Evolutionary conservation across 2,329 filamentous ascomycete species (phyloP).

Genomic region (Aspergillus puulaauensis): DNA sequence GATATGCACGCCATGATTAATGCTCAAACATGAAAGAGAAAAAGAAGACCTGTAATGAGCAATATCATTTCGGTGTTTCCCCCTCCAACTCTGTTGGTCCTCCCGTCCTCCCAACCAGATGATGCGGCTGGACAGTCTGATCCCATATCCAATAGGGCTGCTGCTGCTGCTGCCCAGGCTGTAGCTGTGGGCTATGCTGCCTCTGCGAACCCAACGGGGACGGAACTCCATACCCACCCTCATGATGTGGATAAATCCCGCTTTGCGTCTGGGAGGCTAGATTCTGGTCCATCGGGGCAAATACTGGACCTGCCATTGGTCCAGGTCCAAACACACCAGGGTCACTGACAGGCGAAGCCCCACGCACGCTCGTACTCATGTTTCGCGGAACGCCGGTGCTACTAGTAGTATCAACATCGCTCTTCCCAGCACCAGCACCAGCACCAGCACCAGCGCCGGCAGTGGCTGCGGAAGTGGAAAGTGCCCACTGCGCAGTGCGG

Average conservation of each 20-base stretch:
- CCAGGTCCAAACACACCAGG: background rate
- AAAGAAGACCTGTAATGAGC: background rate
- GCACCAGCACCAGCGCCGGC: background rate
- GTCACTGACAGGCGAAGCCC: background rate
- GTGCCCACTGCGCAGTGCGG: slow-evolving; percentile 34
- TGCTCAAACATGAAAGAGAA: background rate
- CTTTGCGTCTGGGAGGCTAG: background rate
- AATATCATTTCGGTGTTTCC: background rate
- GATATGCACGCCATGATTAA: background rate
- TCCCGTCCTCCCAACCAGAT: background rate
- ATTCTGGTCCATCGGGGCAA: background rate
- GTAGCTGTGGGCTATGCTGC: background rate
- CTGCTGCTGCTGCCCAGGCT: background rate
- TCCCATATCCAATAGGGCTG: slow-evolving; percentile 8
- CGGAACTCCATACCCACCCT: background rate
- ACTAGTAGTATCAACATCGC: background rate
- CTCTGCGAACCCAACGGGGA: background rate
- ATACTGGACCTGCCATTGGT: background rate
- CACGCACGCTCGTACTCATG: background rate
- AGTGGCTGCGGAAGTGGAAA: slow-evolving; percentile 14
- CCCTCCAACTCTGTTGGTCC: slow-evolving; percentile 5
- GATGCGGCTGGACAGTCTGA: background rate
- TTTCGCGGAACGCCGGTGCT: background rate
- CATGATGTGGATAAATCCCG: background rate
- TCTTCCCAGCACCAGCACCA: background rate